These are phyloP conservation scores for Cochliopodium minus DNA, from an alignment of 208 protist genomes.

Conservation along the genomic window DNA sequence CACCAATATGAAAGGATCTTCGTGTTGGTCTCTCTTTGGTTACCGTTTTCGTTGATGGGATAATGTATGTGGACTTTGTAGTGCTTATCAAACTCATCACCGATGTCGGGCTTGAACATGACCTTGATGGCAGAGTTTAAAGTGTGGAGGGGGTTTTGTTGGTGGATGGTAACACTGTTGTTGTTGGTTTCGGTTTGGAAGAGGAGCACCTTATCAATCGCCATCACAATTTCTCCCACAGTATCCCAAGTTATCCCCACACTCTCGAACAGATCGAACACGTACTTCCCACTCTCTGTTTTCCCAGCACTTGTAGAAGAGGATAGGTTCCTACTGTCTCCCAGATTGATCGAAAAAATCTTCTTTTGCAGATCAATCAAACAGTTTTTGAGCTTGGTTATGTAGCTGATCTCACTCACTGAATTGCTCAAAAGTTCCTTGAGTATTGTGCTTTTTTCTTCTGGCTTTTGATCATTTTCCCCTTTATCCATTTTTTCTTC, in stretches of 20 bases:
- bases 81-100: neutral
- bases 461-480: neutral
- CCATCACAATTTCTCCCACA: too few relatives aligned
- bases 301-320: too few relatives aligned
- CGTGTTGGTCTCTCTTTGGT: neutral
- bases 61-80: neutral
- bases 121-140: neutral
- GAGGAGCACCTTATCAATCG: too few relatives aligned
- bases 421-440: neutral
- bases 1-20: constrained; percentile 53
- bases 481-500: neutral
- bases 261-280: neutral
- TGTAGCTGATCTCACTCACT: neutral
- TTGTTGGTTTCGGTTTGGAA: neutral
- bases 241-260: neutral
- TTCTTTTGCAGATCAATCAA: neutral
- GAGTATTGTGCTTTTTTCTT: neutral
- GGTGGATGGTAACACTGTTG: neutral
- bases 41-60: neutral
- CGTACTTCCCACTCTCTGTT: neutral
- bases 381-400: neutral
- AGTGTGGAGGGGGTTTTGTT: neutral
- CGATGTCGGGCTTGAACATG: neutral
- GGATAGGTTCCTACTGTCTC: too few relatives aligned
- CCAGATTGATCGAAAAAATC: too few relatives aligned